Evolutionary conservation across 2,329 filamentous ascomycete genomes (phyloP).

Genomic region (Botrytis aclada): DNA sequence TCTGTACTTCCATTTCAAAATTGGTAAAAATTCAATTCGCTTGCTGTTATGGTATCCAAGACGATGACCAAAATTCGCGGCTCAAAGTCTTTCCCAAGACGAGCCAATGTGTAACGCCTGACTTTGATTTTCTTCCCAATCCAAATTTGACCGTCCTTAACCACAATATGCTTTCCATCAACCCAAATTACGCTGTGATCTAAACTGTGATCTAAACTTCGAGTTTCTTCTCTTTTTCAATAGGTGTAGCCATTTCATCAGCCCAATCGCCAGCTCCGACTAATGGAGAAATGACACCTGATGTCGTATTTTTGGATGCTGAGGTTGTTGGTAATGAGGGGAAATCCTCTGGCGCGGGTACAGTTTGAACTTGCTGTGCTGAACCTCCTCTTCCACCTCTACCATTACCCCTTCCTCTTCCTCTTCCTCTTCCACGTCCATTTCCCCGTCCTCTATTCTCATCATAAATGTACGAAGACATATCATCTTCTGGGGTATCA

Average conservation of each 20-base stretch:
- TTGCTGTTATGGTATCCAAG: slow-evolving; percentile 1
- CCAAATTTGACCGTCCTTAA: not conserved
- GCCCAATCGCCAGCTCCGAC: slow-evolving; percentile 32
- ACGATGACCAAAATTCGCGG: not conserved
- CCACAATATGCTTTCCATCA: not conserved
- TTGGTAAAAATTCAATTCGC: not conserved
- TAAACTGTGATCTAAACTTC: slow-evolving; percentile 4
- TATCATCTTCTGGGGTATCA: slow-evolving; percentile 21
- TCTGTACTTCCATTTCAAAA: not conserved
- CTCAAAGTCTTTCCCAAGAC: slow-evolving; percentile 3
- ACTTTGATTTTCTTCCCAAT: not conserved
- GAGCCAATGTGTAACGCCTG: slow-evolving; percentile 1
- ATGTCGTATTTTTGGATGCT: slow-evolving; percentile 11
- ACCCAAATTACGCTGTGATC: not conserved
- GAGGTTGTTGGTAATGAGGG: slow-evolving; percentile 26
- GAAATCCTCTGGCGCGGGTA: slow-evolving; percentile 32
- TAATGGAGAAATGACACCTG: slow-evolving; percentile 18
- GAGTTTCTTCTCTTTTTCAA: slow-evolving; percentile 29
- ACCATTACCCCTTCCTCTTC: slow-evolving; percentile 5
- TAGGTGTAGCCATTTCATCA: slow-evolving; percentile 35
- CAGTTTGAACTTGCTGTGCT: slow-evolving; percentile 15
- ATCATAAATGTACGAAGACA: slow-evolving; percentile 1
- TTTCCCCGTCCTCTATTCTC: slow-evolving; percentile 30
- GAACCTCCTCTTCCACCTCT: slow-evolving; percentile 26
- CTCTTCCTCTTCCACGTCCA: slow-evolving; percentile 10